phyloP scores from a whole-genome alignment of 805 yeast species.

The Ogataea salicorniae region DNA sequence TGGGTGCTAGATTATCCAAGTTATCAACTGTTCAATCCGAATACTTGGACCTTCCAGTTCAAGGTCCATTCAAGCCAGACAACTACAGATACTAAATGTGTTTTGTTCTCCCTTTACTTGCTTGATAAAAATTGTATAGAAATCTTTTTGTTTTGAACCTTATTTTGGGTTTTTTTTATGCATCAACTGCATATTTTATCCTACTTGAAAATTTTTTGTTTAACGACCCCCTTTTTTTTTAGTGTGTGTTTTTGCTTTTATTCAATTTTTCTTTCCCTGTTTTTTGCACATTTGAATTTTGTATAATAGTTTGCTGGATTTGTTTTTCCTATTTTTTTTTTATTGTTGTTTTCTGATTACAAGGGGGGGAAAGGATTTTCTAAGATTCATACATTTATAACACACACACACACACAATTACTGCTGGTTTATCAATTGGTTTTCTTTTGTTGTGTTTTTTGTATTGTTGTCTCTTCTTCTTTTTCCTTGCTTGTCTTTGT shows the following conservation, averaged over 20 bases:
- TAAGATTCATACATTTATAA: no score
- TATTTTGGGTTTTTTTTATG: constrained; percentile 10
- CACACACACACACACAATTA: no score
- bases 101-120: not conserved
- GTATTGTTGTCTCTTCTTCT: no score
- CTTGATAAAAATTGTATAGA: not conserved
- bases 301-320: constrained; percentile 1
- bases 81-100: constrained; percentile 85
- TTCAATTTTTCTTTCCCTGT: not conserved
- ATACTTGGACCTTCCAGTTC: constrained; percentile 84
- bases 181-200: constrained; percentile 29
- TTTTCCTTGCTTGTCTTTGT: no score
- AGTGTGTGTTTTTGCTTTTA: not conserved
- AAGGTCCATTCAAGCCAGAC: constrained; percentile 98
- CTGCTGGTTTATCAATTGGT: no score
- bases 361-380: no score
- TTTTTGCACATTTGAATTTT: not conserved
- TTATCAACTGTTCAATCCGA: constrained; percentile 82
- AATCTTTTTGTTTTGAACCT: not conserved
- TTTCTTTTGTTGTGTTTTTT: no score
- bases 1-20: constrained; percentile 80
- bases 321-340: constrained; percentile 3
- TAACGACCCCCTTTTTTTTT: not conserved
- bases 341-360: no score
- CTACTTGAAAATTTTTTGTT: not conserved